Evolutionary conservation across 1,139 yeast species (phyloP).

Genomic region (Lodderomyces margitis): DNA sequence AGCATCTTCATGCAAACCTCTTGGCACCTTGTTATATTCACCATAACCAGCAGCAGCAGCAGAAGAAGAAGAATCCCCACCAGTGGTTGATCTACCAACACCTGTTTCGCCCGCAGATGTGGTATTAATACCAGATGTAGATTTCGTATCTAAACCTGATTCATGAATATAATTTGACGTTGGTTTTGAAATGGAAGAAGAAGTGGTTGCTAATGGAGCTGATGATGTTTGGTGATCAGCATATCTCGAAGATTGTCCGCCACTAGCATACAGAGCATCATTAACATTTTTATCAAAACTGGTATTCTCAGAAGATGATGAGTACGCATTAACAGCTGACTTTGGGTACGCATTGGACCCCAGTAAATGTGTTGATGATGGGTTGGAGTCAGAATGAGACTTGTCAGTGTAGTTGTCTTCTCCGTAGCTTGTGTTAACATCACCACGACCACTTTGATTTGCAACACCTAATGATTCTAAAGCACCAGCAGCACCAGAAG

Average conservation of each 20-base stretch:
- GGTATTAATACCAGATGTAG: background rate
- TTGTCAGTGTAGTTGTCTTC: background rate
- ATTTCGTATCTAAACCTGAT: background rate
- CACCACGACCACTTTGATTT: background rate
- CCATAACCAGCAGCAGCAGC: conserved; percentile 3
- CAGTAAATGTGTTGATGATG: conserved; percentile 5
- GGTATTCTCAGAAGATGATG: conserved; percentile 7
- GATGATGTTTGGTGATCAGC: conserved; percentile 1
- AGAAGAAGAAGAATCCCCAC: conserved; percentile 1
- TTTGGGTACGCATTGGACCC: conserved; percentile 10
- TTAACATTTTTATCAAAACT: conserved; percentile 7
- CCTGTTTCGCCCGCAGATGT: conserved; percentile 3
- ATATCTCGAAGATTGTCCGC: background rate
- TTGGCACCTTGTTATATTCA: background rate
- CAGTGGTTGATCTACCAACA: conserved; percentile 2
- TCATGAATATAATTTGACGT: conserved; percentile 2
- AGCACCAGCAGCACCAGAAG: conserved; percentile 7
- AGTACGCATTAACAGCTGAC: conserved; percentile 8
- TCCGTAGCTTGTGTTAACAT: background rate
- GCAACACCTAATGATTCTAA: conserved; percentile 6
- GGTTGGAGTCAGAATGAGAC: background rate
- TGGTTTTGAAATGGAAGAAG: no score
- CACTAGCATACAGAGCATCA: conserved; percentile 4
- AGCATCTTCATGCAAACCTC: background rate
- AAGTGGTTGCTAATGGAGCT: no score